phyloP scores from a whole-genome alignment of 768 basidiomycete genomes.

The Clitopilus passeckerianus region DNA sequence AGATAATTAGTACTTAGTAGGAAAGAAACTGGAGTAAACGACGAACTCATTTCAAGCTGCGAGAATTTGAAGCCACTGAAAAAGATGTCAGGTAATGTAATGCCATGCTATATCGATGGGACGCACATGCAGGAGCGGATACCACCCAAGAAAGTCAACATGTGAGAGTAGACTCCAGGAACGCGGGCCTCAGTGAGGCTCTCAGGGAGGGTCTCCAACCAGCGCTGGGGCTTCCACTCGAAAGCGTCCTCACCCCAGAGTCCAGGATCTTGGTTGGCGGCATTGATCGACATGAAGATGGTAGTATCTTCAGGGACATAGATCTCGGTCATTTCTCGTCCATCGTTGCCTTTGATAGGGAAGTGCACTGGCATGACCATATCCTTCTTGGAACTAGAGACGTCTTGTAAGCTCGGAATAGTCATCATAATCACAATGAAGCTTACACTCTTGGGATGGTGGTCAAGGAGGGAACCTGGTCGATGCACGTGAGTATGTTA shows the following conservation, averaged over 20 bases:
- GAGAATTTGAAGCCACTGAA: conserved; percentile 34
- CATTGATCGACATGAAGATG: conserved; percentile 22
- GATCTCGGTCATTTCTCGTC: conserved; percentile 21
- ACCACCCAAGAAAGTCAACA: conserved; percentile 33
- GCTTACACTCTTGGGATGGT: not conserved
- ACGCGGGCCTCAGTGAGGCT: conserved; percentile 22
- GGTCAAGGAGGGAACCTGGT: not conserved
- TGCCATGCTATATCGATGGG: not conserved
- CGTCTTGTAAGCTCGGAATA: not conserved
- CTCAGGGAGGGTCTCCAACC: conserved; percentile 27
- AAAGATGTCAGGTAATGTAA: not conserved
- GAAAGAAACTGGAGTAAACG: not conserved
- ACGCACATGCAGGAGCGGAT: conserved; percentile 30
- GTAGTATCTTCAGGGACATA: conserved; percentile 24
- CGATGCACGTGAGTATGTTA: not conserved
- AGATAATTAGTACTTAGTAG: not conserved
- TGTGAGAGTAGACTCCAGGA: conserved; percentile 31
- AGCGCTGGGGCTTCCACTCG: conserved; percentile 38
- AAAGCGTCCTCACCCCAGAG: conserved; percentile 33
- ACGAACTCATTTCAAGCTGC: conserved; percentile 33
- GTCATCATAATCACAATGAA: not conserved
- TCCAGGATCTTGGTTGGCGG: conserved; percentile 22
- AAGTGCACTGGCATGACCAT: conserved; percentile 25
- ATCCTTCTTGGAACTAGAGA: conserved; percentile 21
- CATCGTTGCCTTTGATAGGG: conserved; percentile 25